phyloP scores from a whole-genome alignment of 2,329 filamentous ascomycete species.

The Aureobasidium leucospermi region DNA sequence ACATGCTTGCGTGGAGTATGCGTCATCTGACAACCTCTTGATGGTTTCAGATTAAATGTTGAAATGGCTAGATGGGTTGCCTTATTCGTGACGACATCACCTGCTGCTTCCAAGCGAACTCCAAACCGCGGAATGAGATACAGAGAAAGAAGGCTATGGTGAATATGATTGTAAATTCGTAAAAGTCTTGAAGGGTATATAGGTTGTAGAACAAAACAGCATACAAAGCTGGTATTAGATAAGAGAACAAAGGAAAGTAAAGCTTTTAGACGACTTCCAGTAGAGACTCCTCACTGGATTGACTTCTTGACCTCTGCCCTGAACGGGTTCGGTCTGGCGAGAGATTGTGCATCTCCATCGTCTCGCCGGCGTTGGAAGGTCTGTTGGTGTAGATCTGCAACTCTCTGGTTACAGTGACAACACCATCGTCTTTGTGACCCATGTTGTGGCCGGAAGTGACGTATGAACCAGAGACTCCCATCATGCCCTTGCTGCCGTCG shows the following conservation, averaged over 20 bases:
- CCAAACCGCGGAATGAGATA: too few species aligned
- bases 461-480: not conserved
- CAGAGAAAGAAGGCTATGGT: too few species aligned
- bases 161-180: not conserved
- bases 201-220: not conserved
- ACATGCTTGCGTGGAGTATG: too few species aligned
- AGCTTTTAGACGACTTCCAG: not conserved
- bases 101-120: too few species aligned
- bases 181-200: not conserved
- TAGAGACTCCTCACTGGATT: not conserved
- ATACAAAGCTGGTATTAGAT: not conserved
- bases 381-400: not conserved
- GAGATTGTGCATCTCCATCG: not conserved
- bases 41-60: too few species aligned
- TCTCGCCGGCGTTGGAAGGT: not conserved
- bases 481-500: not conserved
- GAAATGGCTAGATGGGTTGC: too few species aligned
- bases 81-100: too few species aligned
- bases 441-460: not conserved
- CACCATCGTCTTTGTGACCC: slow-evolving; percentile 3
- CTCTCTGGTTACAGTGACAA: slow-evolving; percentile 7
- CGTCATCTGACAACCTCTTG: too few species aligned
- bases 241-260: not conserved
- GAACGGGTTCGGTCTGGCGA: not conserved
- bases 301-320: not conserved